Evolutionary conservation across 192 early-diverging fungal species (phyloP), one percentile per base, ranked within the genome.

Genomic region (Backusella macrospora): DNA sequence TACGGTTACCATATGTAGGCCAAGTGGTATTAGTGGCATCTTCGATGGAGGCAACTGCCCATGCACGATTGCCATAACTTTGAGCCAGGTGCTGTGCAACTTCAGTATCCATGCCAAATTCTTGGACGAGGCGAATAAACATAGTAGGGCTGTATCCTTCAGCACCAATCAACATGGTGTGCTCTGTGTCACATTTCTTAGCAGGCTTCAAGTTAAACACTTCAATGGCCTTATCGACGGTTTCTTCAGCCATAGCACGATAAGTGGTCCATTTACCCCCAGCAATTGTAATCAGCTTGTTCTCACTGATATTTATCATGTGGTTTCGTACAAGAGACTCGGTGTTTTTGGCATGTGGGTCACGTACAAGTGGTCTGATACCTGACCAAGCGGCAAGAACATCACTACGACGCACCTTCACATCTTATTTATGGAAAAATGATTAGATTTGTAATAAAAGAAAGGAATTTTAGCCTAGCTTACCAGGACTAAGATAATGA

Each of bases 211-310:
- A 85, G 5, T 76, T 83, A 76, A 93, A 95, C 45, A 86, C 85
- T 67, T 91, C 78, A 70, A 97, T 87, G 3, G 97, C 97, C 73
- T 82, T 80, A 80, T 98, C 96, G 73, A 98, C 86, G 0, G 96
- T 96, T 77, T 98, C 97, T 73, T 92, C 86, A 44, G 97, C 96
- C 97, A 98, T 98, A 71, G 92, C 90, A 72, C 97, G 91, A 86
- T 97, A 98, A 5, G 97, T 98, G 7, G 97, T 98, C 97, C 97
- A 98, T 77, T 98, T 98, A 68, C 97, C 97, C 72, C 97, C 97
- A 48, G 97, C 95, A 83, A 99, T 96, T 6, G 97, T 97, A 76
- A 99, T 81, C 70, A 99, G 80, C 7, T 93, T 93, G 48, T 84
- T 86, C 21, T 85, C 82, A 18, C 89, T 91, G 39, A 93, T 92